phyloP scores from a whole-genome alignment of 495 filamentous ascomycete species.

The Penicillium manginii region DNA sequence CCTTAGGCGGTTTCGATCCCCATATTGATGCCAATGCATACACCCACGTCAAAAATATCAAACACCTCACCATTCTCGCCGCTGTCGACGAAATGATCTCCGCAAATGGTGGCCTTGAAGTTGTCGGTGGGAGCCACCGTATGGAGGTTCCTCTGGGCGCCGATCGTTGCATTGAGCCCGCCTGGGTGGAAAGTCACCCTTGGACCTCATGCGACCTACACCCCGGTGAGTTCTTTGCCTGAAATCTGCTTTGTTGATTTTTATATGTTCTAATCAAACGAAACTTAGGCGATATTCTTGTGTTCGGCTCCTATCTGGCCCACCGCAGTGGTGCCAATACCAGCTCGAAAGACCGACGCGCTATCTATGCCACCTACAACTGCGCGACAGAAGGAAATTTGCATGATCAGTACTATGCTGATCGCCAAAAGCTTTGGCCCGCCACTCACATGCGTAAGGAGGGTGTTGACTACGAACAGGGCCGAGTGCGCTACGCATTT shows the following conservation, averaged over 20 bases:
- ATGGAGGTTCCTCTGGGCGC: constrained; percentile 42
- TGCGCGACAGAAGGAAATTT: constrained; percentile 45
- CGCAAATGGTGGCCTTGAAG: constrained; percentile 48
- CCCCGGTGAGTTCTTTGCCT: constrained; percentile 27
- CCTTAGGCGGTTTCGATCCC: constrained; percentile 41
- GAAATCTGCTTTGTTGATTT: no score
- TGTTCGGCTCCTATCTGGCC: constrained; percentile 51
- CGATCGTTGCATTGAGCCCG: constrained; percentile 44
- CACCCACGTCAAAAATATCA: constrained; percentile 51
- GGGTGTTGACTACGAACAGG: constrained; percentile 43
- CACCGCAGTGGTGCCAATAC: constrained; percentile 47
- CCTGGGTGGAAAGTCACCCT: constrained; percentile 42
- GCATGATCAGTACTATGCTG: constrained; percentile 47
- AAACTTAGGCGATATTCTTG: constrained; percentile 40
- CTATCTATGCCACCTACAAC: constrained; percentile 53
- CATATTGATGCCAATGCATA: constrained; percentile 54
- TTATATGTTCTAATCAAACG: neutral
- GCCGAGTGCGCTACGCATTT: constrained; percentile 42
- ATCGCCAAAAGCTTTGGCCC: constrained; percentile 45
- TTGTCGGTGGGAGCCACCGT: constrained; percentile 45
- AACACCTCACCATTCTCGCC: constrained; percentile 48
- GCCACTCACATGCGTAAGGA: constrained; percentile 47
- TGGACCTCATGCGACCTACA: constrained; percentile 47
- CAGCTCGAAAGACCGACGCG: constrained; percentile 41
- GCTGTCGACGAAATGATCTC: constrained; percentile 46